Evolutionary conservation across 2,329 filamentous ascomycete genomes (phyloP).

Genomic region (Cladophialophora psammophila): DNA sequence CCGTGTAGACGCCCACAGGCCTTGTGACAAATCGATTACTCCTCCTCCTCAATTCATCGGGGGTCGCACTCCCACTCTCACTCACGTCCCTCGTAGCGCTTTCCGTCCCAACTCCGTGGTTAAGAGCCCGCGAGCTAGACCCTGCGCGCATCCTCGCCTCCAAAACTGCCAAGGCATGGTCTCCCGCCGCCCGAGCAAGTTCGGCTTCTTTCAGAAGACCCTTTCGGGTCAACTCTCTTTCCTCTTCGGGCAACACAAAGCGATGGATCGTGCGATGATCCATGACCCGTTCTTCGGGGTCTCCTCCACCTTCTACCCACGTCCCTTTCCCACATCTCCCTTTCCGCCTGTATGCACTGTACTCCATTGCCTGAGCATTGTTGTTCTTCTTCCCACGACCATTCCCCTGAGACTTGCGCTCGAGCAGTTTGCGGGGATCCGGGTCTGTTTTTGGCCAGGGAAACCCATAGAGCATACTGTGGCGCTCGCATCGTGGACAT

Average conservation of each 20-base stretch:
- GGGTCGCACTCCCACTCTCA: conserved; percentile 33
- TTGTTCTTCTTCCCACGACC: conserved; percentile 33
- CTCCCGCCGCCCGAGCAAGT: conserved; percentile 36
- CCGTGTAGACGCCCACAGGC: conserved; percentile 35
- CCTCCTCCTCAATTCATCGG: conserved; percentile 32
- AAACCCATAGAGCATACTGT: conserved; percentile 94
- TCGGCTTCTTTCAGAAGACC: conserved; percentile 39
- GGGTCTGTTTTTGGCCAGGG: conserved; percentile 95
- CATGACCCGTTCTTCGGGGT: conserved; percentile 73
- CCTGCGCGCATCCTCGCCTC: conserved; percentile 32
- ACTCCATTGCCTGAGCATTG: conserved; percentile 24
- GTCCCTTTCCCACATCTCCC: conserved; percentile 39
- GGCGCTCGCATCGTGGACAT: conserved; percentile 91
- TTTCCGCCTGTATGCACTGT: conserved; percentile 39
- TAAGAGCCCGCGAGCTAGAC: conserved; percentile 28
- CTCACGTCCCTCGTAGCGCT: conserved; percentile 29
- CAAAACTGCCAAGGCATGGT: conserved; percentile 29
- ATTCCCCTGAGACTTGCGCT: conserved; percentile 30
- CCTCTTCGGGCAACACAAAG: conserved; percentile 76
- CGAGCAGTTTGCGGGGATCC: conserved; percentile 50
- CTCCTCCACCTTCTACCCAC: conserved; percentile 56
- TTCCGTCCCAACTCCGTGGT: conserved; percentile 24
- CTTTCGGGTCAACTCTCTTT: conserved; percentile 53
- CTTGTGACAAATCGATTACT: conserved; percentile 37
- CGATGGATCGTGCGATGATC: conserved; percentile 90